Base-by-base conservation (phyloP, 2,329 filamentous ascomycete species). In the Cytospora piceae region DNA sequence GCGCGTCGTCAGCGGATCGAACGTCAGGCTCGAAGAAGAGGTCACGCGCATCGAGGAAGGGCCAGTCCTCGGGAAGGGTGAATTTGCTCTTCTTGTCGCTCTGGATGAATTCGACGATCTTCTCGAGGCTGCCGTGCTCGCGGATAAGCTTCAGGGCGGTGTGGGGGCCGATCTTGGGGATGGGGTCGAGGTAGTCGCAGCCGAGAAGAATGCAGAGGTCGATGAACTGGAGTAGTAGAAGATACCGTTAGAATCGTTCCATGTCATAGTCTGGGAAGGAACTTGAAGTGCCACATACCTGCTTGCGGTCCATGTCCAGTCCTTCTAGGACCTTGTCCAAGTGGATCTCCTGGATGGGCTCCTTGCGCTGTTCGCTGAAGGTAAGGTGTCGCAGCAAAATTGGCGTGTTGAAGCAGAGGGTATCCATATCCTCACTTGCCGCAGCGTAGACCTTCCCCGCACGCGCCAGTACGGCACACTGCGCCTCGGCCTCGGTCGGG, bases 371-470 rank as follows among this genome's bases (percentile, higher is more conserved):
- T 82, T 99, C 95, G 75, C 93, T 96, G 77, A 97, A 98, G 2
- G 95, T 99, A 69, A 99, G 85, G 79, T 99, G 94, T 58, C 95
- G 87, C 69, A 99, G 81, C 56, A 99, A 81, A 66, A 99, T 94
- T 0, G 95, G 95, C 60, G 94, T 85, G 73, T 97, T 89, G 78
- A 99, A 99, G 74, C 94, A 98, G 63, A 99, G 82, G 0, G 95
- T 99, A 75, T 99, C 95, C 95, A 99, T 99, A 79, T 99, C 95
- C 79, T 99, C 95, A 70, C 92, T 96, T 3, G 95, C 95, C 24
- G 95, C 95, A 4, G 94, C 95, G 76, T 96, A 99, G 60, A 99
- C 95, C 80, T 98, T 98, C 46, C 93, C 94, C 6, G 92, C 94
- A 68, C 90, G 85, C 0, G 95, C 95, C 68, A 99, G 83, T 51